These are phyloP conservation scores for Coprinopsis strossmayeri DNA, from an alignment of 768 basidiomycete species.

Conservation along the genomic window DNA sequence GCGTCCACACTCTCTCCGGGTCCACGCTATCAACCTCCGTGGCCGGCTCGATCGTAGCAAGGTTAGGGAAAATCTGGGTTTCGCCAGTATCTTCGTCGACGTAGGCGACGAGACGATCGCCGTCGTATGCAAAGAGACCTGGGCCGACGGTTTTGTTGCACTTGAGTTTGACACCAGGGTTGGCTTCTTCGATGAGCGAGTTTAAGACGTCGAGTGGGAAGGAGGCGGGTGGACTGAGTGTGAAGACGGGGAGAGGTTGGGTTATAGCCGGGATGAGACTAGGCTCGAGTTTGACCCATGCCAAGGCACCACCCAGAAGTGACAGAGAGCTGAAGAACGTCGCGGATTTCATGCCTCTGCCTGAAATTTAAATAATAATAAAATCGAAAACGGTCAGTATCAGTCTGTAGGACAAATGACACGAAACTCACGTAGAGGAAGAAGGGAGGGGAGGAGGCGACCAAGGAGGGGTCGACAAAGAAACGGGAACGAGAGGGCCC, in stretches of 20 bases:
- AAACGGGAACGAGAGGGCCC: conserved; percentile 8
- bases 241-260: no score
- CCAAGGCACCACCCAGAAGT: no score
- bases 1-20: neutral
- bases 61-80: conserved; percentile 8
- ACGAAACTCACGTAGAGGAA: neutral
- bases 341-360: no score
- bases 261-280: no score
- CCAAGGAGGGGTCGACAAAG: conserved; percentile 1
- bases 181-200: no score
- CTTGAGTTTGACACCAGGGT: neutral
- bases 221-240: no score
- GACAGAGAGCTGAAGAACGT: no score
- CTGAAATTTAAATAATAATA: no score
- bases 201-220: no score
- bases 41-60: neutral
- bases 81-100: conserved; percentile 8
- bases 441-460: neutral
- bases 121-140: conserved; percentile 2
- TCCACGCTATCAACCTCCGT: neutral
- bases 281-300: no score
- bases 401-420: no score
- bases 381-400: no score
- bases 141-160: conserved; percentile 4
- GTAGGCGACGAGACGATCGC: conserved; percentile 7